Conservation (phyloP, 2,329 filamentous ascomycete species). For the Talaromyces sp. region DNA sequence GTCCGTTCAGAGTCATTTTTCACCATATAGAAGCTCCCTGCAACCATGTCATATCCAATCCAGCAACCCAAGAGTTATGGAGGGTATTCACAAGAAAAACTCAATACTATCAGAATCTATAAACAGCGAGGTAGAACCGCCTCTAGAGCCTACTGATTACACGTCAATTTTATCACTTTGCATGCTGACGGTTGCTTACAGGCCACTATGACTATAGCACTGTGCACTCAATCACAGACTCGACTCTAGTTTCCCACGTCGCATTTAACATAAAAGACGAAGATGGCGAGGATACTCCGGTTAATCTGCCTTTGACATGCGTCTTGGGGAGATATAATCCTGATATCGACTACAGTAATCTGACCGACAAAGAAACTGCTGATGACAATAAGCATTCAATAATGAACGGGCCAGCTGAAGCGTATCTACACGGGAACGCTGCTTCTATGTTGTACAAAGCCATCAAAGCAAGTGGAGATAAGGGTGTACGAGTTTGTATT, state of each 20-base stretch:
- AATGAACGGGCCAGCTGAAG: constrained; percentile 5
- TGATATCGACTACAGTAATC: not conserved
- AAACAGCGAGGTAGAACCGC: constrained; percentile 17
- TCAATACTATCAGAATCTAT: constrained; percentile 19
- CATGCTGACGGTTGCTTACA: not conserved
- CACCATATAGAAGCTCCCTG: not conserved
- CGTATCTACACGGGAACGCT: constrained; percentile 34
- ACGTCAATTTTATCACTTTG: too few species aligned
- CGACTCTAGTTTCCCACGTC: constrained; percentile 19
- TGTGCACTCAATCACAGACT: constrained; percentile 19
- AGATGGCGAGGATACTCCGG: constrained; percentile 15
- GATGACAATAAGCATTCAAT: not conserved
- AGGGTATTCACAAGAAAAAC: constrained; percentile 9
- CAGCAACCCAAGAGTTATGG: not conserved
- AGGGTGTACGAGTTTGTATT: not conserved
- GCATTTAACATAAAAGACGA: constrained; percentile 19
- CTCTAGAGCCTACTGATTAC: not conserved
- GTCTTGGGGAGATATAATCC: constrained; percentile 18
- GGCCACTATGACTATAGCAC: constrained; percentile 20
- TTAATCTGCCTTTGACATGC: constrained; percentile 19
- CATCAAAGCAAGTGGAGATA: not conserved
- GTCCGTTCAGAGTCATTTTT: not conserved
- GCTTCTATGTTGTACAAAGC: not conserved
- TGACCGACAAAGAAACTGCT: constrained; percentile 13
- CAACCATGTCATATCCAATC: not conserved